Evolutionary conservation across 202 grass and related monocot species (phyloP).

Genomic region (Schoenoplectus triqueter): DNA sequence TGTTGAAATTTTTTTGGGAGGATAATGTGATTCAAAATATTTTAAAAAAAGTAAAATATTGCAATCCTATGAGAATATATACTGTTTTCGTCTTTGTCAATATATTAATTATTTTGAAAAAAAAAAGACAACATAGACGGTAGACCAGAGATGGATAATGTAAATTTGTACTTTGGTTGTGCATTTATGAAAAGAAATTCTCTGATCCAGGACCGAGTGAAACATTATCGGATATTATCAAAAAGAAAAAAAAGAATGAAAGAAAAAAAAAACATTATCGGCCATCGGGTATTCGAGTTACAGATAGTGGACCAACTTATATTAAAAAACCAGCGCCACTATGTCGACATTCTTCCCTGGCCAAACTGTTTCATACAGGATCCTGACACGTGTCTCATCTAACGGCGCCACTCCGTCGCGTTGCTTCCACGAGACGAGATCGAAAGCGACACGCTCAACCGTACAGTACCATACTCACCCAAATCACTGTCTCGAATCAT

Average conservation of each 20-base stretch:
- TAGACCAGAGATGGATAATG: not conserved
- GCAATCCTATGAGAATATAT: not conserved
- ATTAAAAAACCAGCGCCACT: not conserved
- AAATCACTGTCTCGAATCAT: not conserved
- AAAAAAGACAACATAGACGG: not conserved
- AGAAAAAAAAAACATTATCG: not conserved
- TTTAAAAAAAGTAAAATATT: too few species aligned
- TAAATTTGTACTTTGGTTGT: too few species aligned
- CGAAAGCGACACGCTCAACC: not conserved
- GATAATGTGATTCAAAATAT: too few species aligned
- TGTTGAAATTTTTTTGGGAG: too few species aligned
- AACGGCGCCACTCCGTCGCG: not conserved
- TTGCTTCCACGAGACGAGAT: not conserved
- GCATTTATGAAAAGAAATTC: not conserved
- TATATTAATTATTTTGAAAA: not conserved
- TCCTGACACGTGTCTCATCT: slow-evolving; percentile 5
- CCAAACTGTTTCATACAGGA: not conserved
- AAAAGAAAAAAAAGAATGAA: too few species aligned
- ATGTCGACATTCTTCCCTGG: slow-evolving; percentile 23
- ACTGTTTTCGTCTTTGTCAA: not conserved
- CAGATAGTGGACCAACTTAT: not conserved
- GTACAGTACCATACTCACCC: not conserved
- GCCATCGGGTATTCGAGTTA: not conserved
- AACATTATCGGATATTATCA: too few species aligned
- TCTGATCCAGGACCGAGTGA: not conserved